Conservation (phyloP, 2,329 filamentous ascomycete species). For the Orbilia javanica region DNA sequence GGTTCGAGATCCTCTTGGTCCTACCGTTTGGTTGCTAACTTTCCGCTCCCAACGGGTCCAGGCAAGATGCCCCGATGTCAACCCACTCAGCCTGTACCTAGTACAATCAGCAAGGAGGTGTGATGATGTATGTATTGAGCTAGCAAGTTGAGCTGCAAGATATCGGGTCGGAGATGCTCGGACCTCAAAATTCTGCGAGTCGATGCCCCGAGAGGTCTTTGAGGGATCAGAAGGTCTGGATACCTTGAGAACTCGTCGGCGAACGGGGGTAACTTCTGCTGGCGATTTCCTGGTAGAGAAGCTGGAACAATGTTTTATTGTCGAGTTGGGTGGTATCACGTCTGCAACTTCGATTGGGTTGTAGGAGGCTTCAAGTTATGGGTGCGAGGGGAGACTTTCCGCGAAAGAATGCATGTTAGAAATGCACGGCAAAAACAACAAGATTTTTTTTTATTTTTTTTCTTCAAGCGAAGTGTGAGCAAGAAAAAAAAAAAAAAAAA, state of each 20-base stretch:
- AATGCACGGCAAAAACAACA: neutral
- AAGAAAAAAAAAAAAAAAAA: neutral
- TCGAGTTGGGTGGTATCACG: neutral
- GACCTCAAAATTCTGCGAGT: neutral
- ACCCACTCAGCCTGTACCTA: constrained; percentile 6
- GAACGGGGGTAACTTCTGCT: neutral
- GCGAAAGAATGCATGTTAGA: neutral
- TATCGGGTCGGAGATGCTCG: constrained; percentile 15
- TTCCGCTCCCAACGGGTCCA: constrained; percentile 16
- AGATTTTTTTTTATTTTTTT: neutral
- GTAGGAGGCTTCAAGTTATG: neutral
- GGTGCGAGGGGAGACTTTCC: constrained; percentile 1
- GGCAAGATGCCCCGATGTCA: constrained; percentile 12
- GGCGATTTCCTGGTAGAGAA: neutral
- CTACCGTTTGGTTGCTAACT: constrained; percentile 26
- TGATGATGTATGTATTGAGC: neutral
- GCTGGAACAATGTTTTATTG: neutral
- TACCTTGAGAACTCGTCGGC: neutral
- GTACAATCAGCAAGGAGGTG: neutral
- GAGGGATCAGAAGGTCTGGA: neutral
- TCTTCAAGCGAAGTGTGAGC: neutral
- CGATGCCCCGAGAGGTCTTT: neutral
- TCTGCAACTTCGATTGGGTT: neutral
- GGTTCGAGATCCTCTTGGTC: constrained; percentile 51
- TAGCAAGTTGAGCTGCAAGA: neutral